These are phyloP conservation scores for Dioscorea alata DNA, from an alignment of 106 monocot species.

Conservation along the genomic window DNA sequence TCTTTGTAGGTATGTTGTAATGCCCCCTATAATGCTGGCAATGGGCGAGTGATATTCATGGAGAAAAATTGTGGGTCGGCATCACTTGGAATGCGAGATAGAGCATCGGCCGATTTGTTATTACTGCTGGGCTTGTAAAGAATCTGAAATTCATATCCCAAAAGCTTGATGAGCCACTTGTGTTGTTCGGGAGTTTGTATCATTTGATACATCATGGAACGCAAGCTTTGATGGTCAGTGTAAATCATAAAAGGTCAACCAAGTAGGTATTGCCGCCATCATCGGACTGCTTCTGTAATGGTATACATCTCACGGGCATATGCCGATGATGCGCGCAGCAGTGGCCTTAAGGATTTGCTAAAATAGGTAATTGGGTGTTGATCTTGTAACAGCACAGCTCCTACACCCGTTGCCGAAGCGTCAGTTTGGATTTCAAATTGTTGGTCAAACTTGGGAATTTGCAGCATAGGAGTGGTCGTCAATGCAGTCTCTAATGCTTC, in stretches of 20 bases:
- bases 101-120: slow-evolving; percentile 7
- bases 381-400: neutral
- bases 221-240: slow-evolving; percentile 15
- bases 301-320: slow-evolving; percentile 5
- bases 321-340: neutral
- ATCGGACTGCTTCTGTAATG: neutral
- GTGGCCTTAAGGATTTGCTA: neutral
- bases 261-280: slow-evolving; percentile 16
- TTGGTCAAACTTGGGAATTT: too few species aligned
- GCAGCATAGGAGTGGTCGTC: neutral
- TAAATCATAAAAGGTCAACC: neutral
- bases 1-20: too few species aligned
- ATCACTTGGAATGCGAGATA: slow-evolving; percentile 14
- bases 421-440: too few species aligned
- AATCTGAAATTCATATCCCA: neutral
- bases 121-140: neutral
- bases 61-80: neutral
- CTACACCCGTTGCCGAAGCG: neutral
- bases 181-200: neutral
- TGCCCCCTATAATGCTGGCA: too few species aligned
- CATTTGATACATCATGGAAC: neutral
- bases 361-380: slow-evolving; percentile 1
- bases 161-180: too few species aligned
- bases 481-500: neutral
- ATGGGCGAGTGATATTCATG: too few species aligned